These are phyloP conservation scores for Reticulascus tulasneorum DNA, from an alignment of 2,329 filamentous ascomycete genomes.

Conservation along the genomic window DNA sequence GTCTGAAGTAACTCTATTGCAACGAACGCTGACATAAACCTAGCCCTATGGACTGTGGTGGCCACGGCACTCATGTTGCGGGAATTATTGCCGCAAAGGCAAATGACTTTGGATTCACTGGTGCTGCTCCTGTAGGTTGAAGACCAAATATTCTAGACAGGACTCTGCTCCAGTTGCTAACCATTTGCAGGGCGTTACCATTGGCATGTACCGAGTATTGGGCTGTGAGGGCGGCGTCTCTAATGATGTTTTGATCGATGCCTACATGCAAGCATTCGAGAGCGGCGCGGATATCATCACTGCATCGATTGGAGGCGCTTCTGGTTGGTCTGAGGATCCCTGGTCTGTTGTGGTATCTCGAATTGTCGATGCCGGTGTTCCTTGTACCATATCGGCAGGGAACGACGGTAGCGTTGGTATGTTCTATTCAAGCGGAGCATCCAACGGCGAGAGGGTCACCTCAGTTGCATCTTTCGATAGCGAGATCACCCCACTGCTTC, in stretches of 20 bases:
- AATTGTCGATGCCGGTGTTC: slow-evolving; percentile 50
- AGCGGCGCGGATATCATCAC: slow-evolving; percentile 55
- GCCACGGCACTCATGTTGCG: slow-evolving; percentile 59
- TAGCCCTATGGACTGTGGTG: slow-evolving; percentile 51
- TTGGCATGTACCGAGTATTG: slow-evolving; percentile 45
- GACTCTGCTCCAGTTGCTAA: no score
- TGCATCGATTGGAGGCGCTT: slow-evolving; percentile 47
- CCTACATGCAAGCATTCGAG: slow-evolving; percentile 57
- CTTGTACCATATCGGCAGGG: slow-evolving; percentile 49
- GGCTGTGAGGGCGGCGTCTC: slow-evolving; percentile 47
- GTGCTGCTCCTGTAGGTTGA: slow-evolving; percentile 51
- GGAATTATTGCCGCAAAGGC: slow-evolving; percentile 59
- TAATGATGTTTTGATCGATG: slow-evolving; percentile 55
- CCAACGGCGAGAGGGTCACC: slow-evolving; percentile 42
- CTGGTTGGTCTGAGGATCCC: slow-evolving; percentile 49
- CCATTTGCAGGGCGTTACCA: slow-evolving; percentile 41
- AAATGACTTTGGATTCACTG: slow-evolving; percentile 50
- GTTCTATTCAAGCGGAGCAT: slow-evolving; percentile 46
- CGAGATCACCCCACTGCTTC: slow-evolving; percentile 34
- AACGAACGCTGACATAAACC: no score
- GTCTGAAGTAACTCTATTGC: no score
- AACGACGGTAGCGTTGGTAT: slow-evolving; percentile 43
- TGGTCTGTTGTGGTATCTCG: slow-evolving; percentile 47
- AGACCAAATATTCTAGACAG: no score
- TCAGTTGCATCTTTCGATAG: slow-evolving; percentile 50